phyloP scores from a whole-genome alignment of 208 protist species.

The Angomonas deanei region DNA sequence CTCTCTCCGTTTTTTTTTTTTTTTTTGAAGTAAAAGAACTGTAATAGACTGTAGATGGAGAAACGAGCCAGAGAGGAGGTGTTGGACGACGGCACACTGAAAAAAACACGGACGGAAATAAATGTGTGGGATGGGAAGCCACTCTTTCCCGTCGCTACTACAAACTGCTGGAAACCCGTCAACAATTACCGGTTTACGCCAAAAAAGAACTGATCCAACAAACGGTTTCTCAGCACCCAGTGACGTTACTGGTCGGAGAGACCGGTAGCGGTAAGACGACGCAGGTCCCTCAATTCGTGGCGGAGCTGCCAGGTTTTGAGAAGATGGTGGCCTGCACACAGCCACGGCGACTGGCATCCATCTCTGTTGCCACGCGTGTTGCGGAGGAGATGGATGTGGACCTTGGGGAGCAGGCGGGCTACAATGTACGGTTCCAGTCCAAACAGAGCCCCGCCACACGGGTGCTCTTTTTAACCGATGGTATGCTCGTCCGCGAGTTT shows the following conservation, averaged over 20 bases:
- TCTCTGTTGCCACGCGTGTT: conserved; percentile 97
- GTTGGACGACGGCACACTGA: too few species aligned
- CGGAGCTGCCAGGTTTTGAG: conserved; percentile 26
- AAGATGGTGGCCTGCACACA: conserved; percentile 93
- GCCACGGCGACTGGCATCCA: conserved; percentile 98
- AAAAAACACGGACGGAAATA: too few species aligned
- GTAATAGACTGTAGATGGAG: too few species aligned
- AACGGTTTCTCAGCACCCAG: conserved; percentile 56
- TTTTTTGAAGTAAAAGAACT: too few species aligned
- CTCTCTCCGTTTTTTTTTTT: too few species aligned
- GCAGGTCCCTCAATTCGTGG: conserved; percentile 94
- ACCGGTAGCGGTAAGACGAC: conserved; percentile 97
- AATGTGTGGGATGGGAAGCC: conserved; percentile 46
- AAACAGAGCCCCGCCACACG: conserved; percentile 87
- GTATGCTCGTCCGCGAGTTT: conserved; percentile 97
- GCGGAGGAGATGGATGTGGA: conserved; percentile 96
- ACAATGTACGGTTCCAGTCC: conserved; percentile 98
- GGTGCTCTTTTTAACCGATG: conserved; percentile 99
- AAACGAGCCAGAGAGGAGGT: too few species aligned
- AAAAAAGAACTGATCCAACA: conserved; percentile 48
- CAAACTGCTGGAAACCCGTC: conserved; percentile 26
- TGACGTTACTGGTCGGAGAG: conserved; percentile 92
- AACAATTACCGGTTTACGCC: conserved; percentile 64
- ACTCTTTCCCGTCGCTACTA: conserved; percentile 40
- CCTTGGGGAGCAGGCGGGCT: conserved; percentile 98